Evolutionary conservation across 768 basidiomycete genomes (phyloP).

Genomic region (Pleurotus citrinopileatus): DNA sequence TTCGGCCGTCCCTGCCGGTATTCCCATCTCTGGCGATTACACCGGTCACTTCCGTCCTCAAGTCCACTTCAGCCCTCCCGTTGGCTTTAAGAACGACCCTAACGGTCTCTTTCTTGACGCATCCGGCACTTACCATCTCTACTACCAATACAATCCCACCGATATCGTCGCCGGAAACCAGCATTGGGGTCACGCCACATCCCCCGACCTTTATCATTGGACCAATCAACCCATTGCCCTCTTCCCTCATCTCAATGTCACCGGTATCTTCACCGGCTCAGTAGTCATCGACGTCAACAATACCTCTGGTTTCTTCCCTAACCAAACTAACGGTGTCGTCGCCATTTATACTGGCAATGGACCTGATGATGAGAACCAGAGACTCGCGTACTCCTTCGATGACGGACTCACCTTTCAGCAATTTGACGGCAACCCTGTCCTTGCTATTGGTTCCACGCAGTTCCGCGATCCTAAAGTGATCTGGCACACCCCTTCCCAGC

Average conservation of each 20-base stretch:
- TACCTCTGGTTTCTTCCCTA: neutral
- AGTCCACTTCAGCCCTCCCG: neutral
- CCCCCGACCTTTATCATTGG: slow-evolving; percentile 1
- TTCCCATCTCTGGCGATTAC: neutral
- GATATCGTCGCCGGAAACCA: neutral
- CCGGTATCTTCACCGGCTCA: neutral
- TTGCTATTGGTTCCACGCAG: neutral
- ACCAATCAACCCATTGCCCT: slow-evolving; percentile 2
- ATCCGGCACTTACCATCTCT: slow-evolving; percentile 1
- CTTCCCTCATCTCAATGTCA: neutral
- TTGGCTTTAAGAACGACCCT: neutral
- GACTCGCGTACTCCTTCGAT: neutral
- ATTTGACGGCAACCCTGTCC: neutral
- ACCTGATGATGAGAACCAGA: neutral
- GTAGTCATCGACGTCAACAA: neutral
- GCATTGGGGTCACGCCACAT: neutral
- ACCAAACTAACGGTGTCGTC: neutral
- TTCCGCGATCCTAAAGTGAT: neutral
- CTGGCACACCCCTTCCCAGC: neutral
- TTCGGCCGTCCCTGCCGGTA: neutral
- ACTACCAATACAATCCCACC: neutral
- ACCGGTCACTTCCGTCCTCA: neutral
- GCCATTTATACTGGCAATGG: neutral
- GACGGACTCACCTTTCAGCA: neutral
- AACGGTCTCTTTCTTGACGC: slow-evolving; percentile 1